Percentiles rank a stretch among this genome's conserved stretches.
phyloP scores from a whole-genome alignment of 1,284 basidiomycete species.

The Rhizoctonia solani region DNA sequence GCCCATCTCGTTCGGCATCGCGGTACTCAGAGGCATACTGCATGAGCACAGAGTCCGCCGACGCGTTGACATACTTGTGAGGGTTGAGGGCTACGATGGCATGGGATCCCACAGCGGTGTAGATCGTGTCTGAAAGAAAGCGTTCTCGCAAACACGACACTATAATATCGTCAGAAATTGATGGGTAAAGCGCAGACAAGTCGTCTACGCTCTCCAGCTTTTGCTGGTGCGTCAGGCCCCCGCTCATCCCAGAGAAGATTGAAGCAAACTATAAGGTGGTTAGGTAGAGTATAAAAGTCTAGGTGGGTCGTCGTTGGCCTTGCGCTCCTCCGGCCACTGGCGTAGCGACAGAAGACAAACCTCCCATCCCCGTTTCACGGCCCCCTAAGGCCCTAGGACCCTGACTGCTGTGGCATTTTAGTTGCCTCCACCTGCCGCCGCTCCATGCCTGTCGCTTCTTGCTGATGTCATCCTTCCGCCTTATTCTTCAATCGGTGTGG shows the following conservation, averaged over 20 bases:
- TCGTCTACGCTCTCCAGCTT: constrained; percentile 39
- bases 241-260: constrained; percentile 26
- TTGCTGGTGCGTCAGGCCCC: constrained; percentile 32
- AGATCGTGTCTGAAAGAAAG: constrained; percentile 81
- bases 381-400: constrained; percentile 19
- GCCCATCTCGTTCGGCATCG: constrained; percentile 60
- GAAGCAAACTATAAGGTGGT: not conserved
- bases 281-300: no score
- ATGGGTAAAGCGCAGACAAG: constrained; percentile 39
- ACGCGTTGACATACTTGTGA: constrained; percentile 80
- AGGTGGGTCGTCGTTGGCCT: constrained; percentile 16
- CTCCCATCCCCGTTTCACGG: constrained; percentile 23
- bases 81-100: constrained; percentile 84
- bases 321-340: constrained; percentile 19
- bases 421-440: no score
- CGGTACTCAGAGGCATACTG: constrained; percentile 81
- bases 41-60: constrained; percentile 78
- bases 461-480: not conserved
- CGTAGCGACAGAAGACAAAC: constrained; percentile 30
- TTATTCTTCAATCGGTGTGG: not conserved
- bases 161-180: constrained; percentile 66
- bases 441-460: not conserved
- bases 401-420: not conserved
- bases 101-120: constrained; percentile 74
- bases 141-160: constrained; percentile 83